Conservation (phyloP, 1,284 basidiomycete species). For the Phenoliferia sp. region DNA sequence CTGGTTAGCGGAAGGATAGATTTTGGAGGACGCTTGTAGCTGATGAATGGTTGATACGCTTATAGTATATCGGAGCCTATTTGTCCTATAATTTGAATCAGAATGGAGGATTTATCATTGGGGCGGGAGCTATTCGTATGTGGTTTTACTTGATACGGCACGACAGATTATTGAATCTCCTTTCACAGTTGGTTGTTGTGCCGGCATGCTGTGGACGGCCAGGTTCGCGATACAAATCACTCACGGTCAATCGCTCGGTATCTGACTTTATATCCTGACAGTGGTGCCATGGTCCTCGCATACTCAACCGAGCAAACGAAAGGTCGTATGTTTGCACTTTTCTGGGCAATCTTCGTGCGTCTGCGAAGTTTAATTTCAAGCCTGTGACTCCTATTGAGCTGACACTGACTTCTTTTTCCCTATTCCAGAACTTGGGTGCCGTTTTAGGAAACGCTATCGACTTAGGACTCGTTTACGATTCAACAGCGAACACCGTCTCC, state of each 20-base stretch:
- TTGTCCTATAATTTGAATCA: slow-evolving; percentile 47
- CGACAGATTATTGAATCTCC: too few species aligned
- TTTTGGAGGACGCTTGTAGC: too few species aligned
- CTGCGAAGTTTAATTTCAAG: not conserved
- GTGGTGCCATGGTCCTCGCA: slow-evolving; percentile 70
- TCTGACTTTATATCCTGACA: not conserved
- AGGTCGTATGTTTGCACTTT: slow-evolving; percentile 65
- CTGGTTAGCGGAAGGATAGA: too few species aligned
- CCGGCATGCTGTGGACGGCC: slow-evolving; percentile 77
- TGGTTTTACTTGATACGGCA: not conserved
- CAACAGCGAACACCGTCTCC: slow-evolving; percentile 17
- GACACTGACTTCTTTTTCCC: not conserved
- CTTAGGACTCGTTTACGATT: slow-evolving; percentile 51
- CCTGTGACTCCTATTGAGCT: not conserved
- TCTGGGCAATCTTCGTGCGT: slow-evolving; percentile 47
- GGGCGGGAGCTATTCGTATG: slow-evolving; percentile 19
- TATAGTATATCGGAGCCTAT: slow-evolving; percentile 67
- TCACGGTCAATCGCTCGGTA: not conserved
- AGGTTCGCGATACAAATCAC: slow-evolving; percentile 44
- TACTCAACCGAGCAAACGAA: slow-evolving; percentile 69
- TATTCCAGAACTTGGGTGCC: slow-evolving; percentile 54
- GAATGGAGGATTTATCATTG: slow-evolving; percentile 31
- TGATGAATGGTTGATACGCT: slow-evolving; percentile 24
- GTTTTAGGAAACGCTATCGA: slow-evolving; percentile 64
- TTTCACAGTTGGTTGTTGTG: slow-evolving; percentile 67